Base-by-base conservation (phyloP, 2,329 filamentous ascomycete genomes). In the Trichophyton schoenleinii region DNA sequence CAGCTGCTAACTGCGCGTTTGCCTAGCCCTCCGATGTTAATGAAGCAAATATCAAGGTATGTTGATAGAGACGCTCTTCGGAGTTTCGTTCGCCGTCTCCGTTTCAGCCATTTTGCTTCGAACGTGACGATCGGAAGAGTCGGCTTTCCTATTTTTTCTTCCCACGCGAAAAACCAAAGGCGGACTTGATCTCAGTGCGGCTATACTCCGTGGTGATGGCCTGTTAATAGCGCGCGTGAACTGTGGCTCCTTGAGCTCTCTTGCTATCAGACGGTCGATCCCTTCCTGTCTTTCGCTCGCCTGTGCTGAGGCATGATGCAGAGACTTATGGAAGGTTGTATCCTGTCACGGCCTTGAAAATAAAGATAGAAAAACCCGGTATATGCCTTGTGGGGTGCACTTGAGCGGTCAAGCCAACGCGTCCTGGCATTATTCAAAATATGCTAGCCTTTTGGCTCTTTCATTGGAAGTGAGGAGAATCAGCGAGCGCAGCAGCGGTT, bases 1-100 rank as follows among this genome's bases (percentile, higher is more conserved):
- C 46, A 63, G 60, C 60, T 52, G 64, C 82, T 87, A 79, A 88
- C 11, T 38, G n/a, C 58, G 6, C 18, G 76, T 58, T 28, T 18
- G 61, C 15, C 38, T 68, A 97, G 90, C 94, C 94, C 75, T 86
- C 87, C 81, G 94, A 99, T 85, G 91, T 99, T 77, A 89, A 86
- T 79, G 92, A 97, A 83, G 81, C 80, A 80, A 89, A 95, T 86
- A 95, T 99, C 81, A 97, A 99, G 94, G 94, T 99, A 99, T 95
- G 94, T 99, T 91, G 88, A 91, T 86, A 84, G 87, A 87, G 86
- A 86, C 83, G 64, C 60, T 62, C 84, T 80, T 82, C 81, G 84
- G 41, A 85, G 84, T 81, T 86, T 85, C 82, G 78, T 82, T 87
- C 84, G 85, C 83, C 83, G 79, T 78, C 73, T 79, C 74, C 70